phyloP scores from a whole-genome alignment of 805 yeast genomes.

The Saturnispora quitensis region DNA sequence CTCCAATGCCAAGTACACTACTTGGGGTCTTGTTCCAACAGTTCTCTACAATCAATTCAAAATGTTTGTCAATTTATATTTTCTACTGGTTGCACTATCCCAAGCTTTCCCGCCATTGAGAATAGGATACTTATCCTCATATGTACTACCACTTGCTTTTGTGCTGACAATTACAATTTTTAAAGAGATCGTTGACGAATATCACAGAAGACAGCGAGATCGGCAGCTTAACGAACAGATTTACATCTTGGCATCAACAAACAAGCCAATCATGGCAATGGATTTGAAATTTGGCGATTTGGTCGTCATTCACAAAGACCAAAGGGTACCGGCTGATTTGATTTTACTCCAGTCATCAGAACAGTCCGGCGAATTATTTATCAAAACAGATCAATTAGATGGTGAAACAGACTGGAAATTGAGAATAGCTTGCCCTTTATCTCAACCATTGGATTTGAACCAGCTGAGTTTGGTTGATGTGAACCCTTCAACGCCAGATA shows the following conservation, averaged over 20 bases:
- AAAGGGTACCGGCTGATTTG: slow-evolving; percentile 91
- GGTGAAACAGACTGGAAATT: slow-evolving; percentile 99
- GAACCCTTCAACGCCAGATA: slow-evolving; percentile 74
- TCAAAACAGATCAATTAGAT: slow-evolving; percentile 94
- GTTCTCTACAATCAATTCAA: slow-evolving; percentile 93
- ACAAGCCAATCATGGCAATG: slow-evolving; percentile 40
- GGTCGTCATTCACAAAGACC: slow-evolving; percentile 67
- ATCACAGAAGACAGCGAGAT: slow-evolving; percentile 84
- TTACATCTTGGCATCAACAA: slow-evolving; percentile 56
- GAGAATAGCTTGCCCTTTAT: slow-evolving; percentile 63
- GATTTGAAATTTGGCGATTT: slow-evolving; percentile 81
- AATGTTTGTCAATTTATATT: slow-evolving; percentile 90
- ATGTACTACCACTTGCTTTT: slow-evolving; percentile 89
- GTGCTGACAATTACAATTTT: slow-evolving; percentile 88
- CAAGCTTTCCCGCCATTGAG: slow-evolving; percentile 84
- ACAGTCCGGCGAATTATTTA: slow-evolving; percentile 75
- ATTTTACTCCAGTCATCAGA: slow-evolving; percentile 77
- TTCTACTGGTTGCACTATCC: slow-evolving; percentile 85
- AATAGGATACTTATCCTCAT: slow-evolving; percentile 88
- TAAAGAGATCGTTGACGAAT: slow-evolving; percentile 93
- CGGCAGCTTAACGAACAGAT: slow-evolving; percentile 77
- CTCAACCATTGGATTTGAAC: slow-evolving; percentile 49
- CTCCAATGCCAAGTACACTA: slow-evolving; percentile 90
- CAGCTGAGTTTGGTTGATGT: slow-evolving; percentile 47
- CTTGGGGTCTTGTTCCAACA: slow-evolving; percentile 78